A percentile compares a stretch with the other conserved stretches of the same genome.
These are phyloP conservation scores for Ilyonectria destructans DNA, from an alignment of 2,329 filamentous ascomycete genomes.

Conservation along the genomic window DNA sequence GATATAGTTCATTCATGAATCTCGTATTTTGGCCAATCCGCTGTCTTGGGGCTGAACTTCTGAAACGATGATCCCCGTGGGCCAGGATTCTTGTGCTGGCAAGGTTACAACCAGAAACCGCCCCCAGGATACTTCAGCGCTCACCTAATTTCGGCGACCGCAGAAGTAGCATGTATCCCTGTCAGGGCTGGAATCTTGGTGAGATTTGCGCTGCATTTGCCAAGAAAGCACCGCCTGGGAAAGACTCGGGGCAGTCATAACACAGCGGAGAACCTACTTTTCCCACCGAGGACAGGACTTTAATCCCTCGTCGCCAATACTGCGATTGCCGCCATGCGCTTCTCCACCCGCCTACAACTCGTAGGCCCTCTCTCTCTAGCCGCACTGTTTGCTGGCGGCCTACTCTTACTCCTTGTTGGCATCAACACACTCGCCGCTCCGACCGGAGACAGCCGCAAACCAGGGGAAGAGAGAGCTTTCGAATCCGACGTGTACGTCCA, in stretches of 20 bases:
- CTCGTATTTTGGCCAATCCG: background rate
- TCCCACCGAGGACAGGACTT: background rate
- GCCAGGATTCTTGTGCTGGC: background rate
- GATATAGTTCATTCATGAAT: no score
- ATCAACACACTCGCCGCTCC: slow-evolving; percentile 11
- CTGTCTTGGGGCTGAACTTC: background rate
- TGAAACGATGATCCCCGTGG: background rate
- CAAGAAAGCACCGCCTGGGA: background rate
- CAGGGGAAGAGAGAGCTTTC: background rate
- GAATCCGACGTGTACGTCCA: background rate
- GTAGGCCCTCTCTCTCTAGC: slow-evolving; percentile 15
- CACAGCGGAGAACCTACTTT: background rate
- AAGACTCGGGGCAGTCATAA: background rate
- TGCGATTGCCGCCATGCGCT: background rate
- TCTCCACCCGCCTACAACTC: background rate
- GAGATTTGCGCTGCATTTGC: background rate
- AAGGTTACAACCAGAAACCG: background rate
- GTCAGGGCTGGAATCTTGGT: background rate
- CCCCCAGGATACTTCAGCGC: background rate
- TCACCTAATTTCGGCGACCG: background rate
- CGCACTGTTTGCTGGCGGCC: slow-evolving; percentile 18
- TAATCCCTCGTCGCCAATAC: background rate
- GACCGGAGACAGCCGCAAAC: background rate
- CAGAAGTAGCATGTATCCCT: background rate
- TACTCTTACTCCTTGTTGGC: slow-evolving; percentile 18